Evolutionary conservation across 2,329 filamentous ascomycete species (phyloP), one percentile per base, ranked within the genome.

Genomic region (Paradendryphiella salina): DNA sequence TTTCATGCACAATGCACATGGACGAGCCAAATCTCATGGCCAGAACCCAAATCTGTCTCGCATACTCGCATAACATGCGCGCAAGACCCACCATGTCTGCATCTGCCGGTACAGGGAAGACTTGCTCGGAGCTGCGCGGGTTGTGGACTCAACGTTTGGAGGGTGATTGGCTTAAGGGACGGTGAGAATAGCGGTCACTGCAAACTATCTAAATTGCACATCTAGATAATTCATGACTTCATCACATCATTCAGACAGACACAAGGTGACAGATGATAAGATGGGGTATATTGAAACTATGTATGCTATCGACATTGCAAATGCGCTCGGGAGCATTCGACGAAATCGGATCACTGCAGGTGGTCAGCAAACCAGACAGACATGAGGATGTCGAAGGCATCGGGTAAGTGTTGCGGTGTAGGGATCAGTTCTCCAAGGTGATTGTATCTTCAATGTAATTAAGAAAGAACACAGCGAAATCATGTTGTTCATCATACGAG

Each of bases 371-470:
- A 29, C 40, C 17, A 38, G 17, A 40, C 43, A 15, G 37, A 10
- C 32, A 39, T 34, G 21, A 42, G 4, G 15, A 15, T 14, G 28
- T 14, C 32, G 4, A 18, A 50, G 10, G 23, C 9, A 32, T 15
- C 10, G 14, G 23, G 26, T 2, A 26, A 28, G 23, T 14, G 29
- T 35, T 23, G n/a, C 45, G 13, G 39, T 41, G 28, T 20, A 26
- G 41, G 20, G 17, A 33, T 85, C 82, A 85, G 82, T 78, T 85
- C 82, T 85, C 82, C 82, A 85, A 85, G 80, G 80, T 85, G 81
- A 52, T 80, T 78, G 69, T 80, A 76, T 84, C 81, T 75, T 82
- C 82, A 85, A 80, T 63, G 76, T 68, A 63, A 75, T 79, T 84
- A 81, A 72, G 82, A 75, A 83, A 84, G 79, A 85, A 84, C 80